Base-by-base conservation (phyloP, 805 yeast genomes). In the Candida ficus region DNA sequence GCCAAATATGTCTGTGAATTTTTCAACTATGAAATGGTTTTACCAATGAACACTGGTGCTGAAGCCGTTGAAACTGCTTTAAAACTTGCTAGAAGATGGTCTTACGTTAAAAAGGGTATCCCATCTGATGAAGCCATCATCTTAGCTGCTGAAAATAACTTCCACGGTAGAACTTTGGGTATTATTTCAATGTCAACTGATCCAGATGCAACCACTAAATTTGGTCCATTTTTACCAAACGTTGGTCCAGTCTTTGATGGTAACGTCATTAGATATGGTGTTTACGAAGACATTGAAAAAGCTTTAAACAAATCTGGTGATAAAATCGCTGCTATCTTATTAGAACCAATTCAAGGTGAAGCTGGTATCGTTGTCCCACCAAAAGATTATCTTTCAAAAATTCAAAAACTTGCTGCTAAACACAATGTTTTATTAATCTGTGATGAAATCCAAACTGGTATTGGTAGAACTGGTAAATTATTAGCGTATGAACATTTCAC, bases 11-110 rank as follows among this genome's bases (percentile, higher is more conserved):
- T 88, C 45, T 88, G 96, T 39, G 93, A 89, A 60, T 90, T 68
- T 60, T 91, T 91, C 69, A 75, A 80, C 59, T 91, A 87, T 66
- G 98, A 91, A 57, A 81, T 79, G 83, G 91, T 91, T 10, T 70
- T 91, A 60, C 98, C 98, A 50, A 91, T 90, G 97, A 91, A 91
- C 71, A 91, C 98, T 12, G 98, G 98, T 61, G 97, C 97, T 29
- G 98, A 91, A 68, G 98, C 98, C 9, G 98, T 91, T 31, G 98
- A 91, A 69, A 87, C 96, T 30, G 96, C 85, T 22, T 71, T 91
- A 60, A 91, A 91, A 65, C 70, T 91, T 45, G 97, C 97, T 38
- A 82, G 98, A 75, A 82, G 91, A 70, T 91, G 98, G 98, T 98
- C 97, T 42, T 91, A 90, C 70, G 74, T 73, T 55, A 79, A 78